phyloP scores from a whole-genome alignment of 495 filamentous ascomycete species.

The Penicillium goetzii region DNA sequence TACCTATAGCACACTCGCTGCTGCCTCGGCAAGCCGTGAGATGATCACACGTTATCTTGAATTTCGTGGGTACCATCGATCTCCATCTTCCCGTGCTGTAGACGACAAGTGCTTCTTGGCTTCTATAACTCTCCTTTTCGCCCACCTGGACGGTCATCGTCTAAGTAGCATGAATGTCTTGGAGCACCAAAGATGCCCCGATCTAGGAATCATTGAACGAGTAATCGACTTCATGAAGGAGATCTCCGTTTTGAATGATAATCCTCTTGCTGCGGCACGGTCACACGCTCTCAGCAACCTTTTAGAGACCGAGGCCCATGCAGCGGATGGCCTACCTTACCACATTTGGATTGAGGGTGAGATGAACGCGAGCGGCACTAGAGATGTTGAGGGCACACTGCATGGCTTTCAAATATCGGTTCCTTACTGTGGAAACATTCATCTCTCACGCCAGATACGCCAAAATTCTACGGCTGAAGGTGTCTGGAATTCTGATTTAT shows the following conservation, averaged over 20 bases:
- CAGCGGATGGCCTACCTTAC: slow-evolving; percentile 18
- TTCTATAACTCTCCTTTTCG: slow-evolving; percentile 48
- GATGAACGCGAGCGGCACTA: not conserved
- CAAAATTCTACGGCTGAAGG: not conserved
- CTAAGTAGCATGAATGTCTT: slow-evolving; percentile 29
- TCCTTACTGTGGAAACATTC: slow-evolving; percentile 45
- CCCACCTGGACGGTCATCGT: slow-evolving; percentile 43
- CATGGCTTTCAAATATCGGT: slow-evolving; percentile 28
- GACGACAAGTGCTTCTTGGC: slow-evolving; percentile 56
- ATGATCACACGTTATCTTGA: slow-evolving; percentile 44
- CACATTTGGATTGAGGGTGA: not conserved
- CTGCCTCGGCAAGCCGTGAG: slow-evolving; percentile 49
- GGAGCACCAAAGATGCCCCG: slow-evolving; percentile 38
- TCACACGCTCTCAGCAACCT: slow-evolving; percentile 9
- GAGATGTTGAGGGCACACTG: slow-evolving; percentile 14
- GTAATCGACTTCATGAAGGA: slow-evolving; percentile 46
- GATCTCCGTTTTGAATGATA: slow-evolving; percentile 34
- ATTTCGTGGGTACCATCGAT: slow-evolving; percentile 39
- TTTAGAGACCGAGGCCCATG: slow-evolving; percentile 18
- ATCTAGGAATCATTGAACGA: slow-evolving; percentile 26
- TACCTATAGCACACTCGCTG: slow-evolving; percentile 49
- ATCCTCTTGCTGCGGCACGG: slow-evolving; percentile 24
- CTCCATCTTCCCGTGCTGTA: slow-evolving; percentile 49
- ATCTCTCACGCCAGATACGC: slow-evolving; percentile 31
- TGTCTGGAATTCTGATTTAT: not conserved